phyloP scores from a whole-genome alignment of 2,329 filamentous ascomycete genomes.

The Bipolaris oryzae region DNA sequence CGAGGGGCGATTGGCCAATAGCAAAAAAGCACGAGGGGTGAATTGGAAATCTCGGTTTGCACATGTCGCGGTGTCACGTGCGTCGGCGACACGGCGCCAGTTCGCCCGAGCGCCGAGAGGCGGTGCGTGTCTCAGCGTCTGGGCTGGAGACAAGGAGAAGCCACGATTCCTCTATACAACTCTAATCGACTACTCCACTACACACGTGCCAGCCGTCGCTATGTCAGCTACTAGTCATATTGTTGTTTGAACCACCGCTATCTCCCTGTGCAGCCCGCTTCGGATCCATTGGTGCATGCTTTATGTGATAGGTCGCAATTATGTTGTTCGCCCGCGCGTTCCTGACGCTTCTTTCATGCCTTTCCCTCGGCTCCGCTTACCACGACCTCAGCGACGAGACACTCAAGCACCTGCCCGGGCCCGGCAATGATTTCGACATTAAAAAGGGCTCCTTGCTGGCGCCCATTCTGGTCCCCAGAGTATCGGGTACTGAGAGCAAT shows the following conservation, averaged over 20 bases:
- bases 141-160: not conserved
- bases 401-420: conserved; percentile 71
- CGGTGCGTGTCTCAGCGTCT: not conserved
- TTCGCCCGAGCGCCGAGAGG: not conserved
- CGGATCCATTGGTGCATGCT: not conserved
- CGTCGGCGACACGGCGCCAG: not conserved
- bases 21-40: not conserved
- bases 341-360: conserved; percentile 29
- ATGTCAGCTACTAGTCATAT: too few relatives aligned
- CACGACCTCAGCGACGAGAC: conserved; percentile 73
- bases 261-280: not conserved
- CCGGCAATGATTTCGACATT: conserved; percentile 79
- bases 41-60: not conserved
- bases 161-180: conserved; percentile 5
- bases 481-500: conserved; percentile 83
- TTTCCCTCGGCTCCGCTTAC: conserved; percentile 56
- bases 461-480: conserved; percentile 84
- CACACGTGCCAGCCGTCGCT: too few relatives aligned
- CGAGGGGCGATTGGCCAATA: not conserved
- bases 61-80: conserved; percentile 25
- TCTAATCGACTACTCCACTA: not conserved
- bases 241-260: not conserved
- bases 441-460: conserved; percentile 76
- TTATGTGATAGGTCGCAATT: conserved; percentile 21
- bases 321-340: conserved; percentile 30